phyloP scores from a whole-genome alignment of 2,329 filamentous ascomycete species.

The Aspergillus terreus region DNA sequence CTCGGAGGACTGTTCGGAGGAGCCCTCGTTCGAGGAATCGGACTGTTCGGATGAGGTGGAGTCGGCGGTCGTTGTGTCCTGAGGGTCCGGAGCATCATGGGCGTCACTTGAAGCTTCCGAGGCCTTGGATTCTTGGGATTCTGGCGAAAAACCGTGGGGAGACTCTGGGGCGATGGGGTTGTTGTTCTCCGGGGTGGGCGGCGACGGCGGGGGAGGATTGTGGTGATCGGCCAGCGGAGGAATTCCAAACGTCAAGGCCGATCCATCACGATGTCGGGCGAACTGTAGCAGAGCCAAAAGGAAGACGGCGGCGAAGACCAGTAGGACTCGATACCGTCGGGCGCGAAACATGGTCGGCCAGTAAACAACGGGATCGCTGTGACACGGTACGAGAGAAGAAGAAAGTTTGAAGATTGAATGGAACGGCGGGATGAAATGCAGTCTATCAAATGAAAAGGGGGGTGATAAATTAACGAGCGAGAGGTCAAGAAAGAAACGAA shows the following conservation, averaged over 20 bases:
- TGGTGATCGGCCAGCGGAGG: conserved; percentile 15
- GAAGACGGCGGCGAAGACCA: conserved; percentile 43
- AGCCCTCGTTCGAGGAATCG: background rate
- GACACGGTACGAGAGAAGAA: background rate
- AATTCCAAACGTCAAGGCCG: conserved; percentile 9
- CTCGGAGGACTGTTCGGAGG: background rate
- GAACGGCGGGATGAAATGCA: background rate
- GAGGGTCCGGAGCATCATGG: too few species aligned
- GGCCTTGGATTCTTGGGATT: background rate
- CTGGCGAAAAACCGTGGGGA: background rate
- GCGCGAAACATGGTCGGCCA: conserved; percentile 42
- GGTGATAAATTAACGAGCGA: background rate
- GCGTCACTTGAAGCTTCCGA: background rate
- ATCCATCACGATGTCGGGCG: conserved; percentile 39
- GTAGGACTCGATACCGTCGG: conserved; percentile 46
- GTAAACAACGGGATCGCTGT: background rate
- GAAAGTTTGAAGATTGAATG: background rate
- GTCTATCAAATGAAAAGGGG: background rate
- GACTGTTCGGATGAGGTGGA: background rate
- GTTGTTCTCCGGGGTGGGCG: background rate
- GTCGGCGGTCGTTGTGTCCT: background rate
- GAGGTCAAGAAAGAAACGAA: background rate
- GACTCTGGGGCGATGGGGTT: background rate
- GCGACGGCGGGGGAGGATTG: conserved; percentile 8
- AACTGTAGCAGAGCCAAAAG: conserved; percentile 51